Evolutionary conservation across 495 filamentous ascomycete species (phyloP), one percentile per base, ranked within the genome.

Genomic region (Cercophora scortea): DNA sequence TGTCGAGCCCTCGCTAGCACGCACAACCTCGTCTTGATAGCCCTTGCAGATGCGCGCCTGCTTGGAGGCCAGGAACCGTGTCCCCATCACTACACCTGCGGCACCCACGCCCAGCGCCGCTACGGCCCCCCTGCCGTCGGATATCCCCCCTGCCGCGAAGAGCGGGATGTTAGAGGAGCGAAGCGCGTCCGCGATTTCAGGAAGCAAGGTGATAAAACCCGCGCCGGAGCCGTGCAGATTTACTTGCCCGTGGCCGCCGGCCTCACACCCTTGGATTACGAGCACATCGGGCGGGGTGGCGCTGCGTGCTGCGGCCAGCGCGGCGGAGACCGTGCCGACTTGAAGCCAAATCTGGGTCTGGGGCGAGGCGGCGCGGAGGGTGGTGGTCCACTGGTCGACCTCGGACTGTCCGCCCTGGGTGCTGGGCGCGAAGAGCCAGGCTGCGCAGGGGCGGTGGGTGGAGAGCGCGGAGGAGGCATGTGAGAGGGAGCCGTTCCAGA

Each of bases 1-100:
- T 7, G 65, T 67, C 5, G 80, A 87, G 0, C 86, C 88, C 58
- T 90, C 83, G 2, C 55, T 66, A 1, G 82, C 79, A 2, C 74
- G 62, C 3, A 96, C 86, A 60, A 96, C 96, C 55, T 88, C 82
- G 59, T 89, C 74, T 75, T 95, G 96, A 64, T 96, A 85, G 39
- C 90, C 93, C 51, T 83, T 66, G 61, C 92, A 87, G 50, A 97
- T 90, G 3, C 92, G 89, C 39, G 89, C 85, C 64, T 96, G 89
- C 8, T 86, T 75, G 4, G 87, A 89, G 61, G 84, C 87, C 80
- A 95, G 90, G 67, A 96, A 95, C 16, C 90, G 73, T 11, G 90
- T 96, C 11, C 89, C 89, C 89, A 94, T 89, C 64, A 93, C 95
- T 54, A 91, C 91, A 39, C 90, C 92, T 59, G 90, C 89, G 0